phyloP scores from a whole-genome alignment of 2,329 filamentous ascomycete genomes.

The Penicillium capsulatum region DNA sequence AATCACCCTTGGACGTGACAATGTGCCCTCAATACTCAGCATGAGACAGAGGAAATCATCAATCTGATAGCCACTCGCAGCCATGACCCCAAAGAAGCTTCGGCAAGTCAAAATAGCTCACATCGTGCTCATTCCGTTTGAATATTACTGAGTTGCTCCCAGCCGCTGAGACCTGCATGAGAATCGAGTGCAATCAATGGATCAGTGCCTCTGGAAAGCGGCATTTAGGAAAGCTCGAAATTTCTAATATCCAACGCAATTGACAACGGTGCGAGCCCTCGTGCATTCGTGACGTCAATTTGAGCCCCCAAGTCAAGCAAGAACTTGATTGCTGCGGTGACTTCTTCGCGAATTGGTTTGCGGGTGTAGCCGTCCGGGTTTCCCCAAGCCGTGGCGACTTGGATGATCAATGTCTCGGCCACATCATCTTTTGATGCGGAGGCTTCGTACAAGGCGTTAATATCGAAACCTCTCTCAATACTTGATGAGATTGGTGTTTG shows the following conservation, averaged over 20 bases:
- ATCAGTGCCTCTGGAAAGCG: constrained; percentile 1
- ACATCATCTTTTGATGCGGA: not conserved
- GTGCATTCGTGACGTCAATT: not conserved
- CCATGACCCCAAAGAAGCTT: constrained; percentile 1
- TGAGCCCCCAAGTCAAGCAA: constrained; percentile 1
- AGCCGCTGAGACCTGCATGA: not conserved
- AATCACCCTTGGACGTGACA: not conserved
- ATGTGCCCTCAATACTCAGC: constrained; percentile 2
- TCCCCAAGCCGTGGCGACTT: not conserved
- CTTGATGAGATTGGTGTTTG: not conserved
- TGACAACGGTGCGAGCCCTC: not conserved
- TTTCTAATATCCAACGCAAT: constrained; percentile 1
- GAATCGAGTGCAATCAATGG: constrained; percentile 1
- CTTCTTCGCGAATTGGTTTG: not conserved
- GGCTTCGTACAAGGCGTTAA: not conserved
- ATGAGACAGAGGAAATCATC: constrained; percentile 3
- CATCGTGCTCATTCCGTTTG: not conserved
- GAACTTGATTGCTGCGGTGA: not conserved
- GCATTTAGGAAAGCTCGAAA: not conserved
- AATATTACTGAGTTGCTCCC: not conserved
- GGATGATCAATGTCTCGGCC: not conserved
- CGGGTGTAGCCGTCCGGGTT: not conserved
- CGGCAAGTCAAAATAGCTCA: constrained; percentile 1
- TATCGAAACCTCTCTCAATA: not conserved
- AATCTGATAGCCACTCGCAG: not conserved